Conservation (phyloP, 805 yeast genomes). For the Scheffersomyces lignosus region DNA sequence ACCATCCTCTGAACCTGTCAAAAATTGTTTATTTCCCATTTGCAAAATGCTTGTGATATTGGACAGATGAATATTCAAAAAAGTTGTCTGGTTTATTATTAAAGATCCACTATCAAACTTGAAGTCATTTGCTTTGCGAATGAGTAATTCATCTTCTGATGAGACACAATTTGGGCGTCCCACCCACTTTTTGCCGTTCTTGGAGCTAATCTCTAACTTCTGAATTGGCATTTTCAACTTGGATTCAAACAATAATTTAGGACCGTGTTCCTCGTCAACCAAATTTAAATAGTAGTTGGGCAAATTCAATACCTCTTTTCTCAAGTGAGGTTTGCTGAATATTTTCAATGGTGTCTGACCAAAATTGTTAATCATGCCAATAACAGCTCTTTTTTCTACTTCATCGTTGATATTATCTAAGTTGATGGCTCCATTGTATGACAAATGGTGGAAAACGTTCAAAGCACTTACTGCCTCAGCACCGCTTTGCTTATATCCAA, state of each 20-base stretch:
- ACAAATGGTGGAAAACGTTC: conserved; percentile 81
- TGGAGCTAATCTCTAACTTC: conserved; percentile 45
- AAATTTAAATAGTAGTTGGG: conserved; percentile 33
- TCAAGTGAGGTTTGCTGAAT: conserved; percentile 67
- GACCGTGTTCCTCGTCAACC: conserved; percentile 26
- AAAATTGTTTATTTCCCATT: conserved; percentile 41
- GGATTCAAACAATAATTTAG: conserved; percentile 45
- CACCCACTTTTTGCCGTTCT: conserved; percentile 47
- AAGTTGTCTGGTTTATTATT: conserved; percentile 41
- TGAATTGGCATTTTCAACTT: conserved; percentile 41
- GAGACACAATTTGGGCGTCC: conserved; percentile 45
- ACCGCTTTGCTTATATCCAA: conserved; percentile 81
- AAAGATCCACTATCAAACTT: conserved; percentile 29
- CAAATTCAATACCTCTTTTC: conserved; percentile 37
- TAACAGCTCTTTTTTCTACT: conserved; percentile 69
- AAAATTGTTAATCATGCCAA: conserved; percentile 86
- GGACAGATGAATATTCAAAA: conserved; percentile 43
- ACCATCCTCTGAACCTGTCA: conserved; percentile 59
- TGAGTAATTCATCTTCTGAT: conserved; percentile 36
- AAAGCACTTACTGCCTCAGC: conserved; percentile 60
- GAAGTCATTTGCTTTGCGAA: conserved; percentile 27
- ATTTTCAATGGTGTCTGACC: conserved; percentile 86
- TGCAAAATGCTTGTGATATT: conserved; percentile 41
- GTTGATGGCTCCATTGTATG: conserved; percentile 83
- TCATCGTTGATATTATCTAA: conserved; percentile 73